Evolutionary conservation across 2,329 filamentous ascomycete species (phyloP), one percentile per base, ranked within the genome.

Genomic region (Celoporthe dispersa): DNA sequence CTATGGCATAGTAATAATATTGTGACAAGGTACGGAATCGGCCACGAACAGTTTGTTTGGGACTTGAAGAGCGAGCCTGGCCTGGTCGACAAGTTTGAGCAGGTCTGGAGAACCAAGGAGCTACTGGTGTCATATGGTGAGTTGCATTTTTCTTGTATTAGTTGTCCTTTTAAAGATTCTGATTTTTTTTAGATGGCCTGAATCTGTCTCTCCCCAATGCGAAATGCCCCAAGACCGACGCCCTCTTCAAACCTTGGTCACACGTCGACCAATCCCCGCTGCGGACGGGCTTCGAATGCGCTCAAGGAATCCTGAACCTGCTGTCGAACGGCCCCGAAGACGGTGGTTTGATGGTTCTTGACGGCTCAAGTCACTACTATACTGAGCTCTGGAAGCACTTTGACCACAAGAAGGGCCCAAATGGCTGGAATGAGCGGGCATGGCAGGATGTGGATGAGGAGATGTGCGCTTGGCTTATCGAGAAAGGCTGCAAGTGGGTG

Each of bases 11-110:
- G n/a, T n/a, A n/a, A n/a, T n/a, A n/a, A n/a, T n/a, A n/a, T n/a
- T n/a, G n/a, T n/a, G n/a, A n/a, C n/a, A n/a, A n/a, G 79, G 41
- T 87, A 87, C 65, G 83, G 79, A 0, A 80, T 84, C 2, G 76
- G 80, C 1, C 84, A 86, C 71, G 84, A 86, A 70, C 78, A 82
- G 70, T 86, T 85, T 72, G 80, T 82, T 3, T 85, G 84, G 84
- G 78, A 78, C 11, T 77, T 85, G 22, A 81, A 83, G n/a, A 77
- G 78, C 3, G 84, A 85, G 75, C 82, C 82, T 11, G 83, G 82
- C 2, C 82, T 86, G 0, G 76, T 85, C 19, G 77, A 75, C 2
- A 78, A 83, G 1, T 86, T 86, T 64, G 83, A 81, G 72, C 82
- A 82, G 74, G 78, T 85, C 5, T 84, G 81, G 68, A 79, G 78